Evolutionary conservation across 2,329 filamentous ascomycete species (phyloP).

Genomic region (Teratosphaeria epicoccoides): DNA sequence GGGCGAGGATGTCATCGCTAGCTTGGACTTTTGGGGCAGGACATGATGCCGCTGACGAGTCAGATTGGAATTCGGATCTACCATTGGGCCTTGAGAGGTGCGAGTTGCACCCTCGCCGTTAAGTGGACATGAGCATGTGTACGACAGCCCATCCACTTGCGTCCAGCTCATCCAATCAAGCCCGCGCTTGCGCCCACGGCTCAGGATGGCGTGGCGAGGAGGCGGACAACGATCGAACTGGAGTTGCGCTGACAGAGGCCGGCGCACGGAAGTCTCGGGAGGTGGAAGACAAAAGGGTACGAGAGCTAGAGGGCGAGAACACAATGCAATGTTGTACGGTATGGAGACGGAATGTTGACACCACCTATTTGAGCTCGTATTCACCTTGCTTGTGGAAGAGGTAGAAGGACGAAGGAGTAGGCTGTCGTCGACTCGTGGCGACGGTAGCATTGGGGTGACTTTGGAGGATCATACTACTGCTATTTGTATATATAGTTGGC

Average conservation of each 20-base stretch:
- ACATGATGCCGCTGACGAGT: slow-evolving; percentile 1
- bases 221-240: too few species aligned
- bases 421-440: background rate
- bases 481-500: background rate
- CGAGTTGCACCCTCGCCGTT: too few species aligned
- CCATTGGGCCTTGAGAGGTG: background rate
- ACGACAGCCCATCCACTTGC: too few species aligned
- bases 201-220: too few species aligned
- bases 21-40: slow-evolving; percentile 82
- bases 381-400: background rate
- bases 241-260: too few species aligned
- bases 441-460: background rate
- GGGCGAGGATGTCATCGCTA: slow-evolving; percentile 86
- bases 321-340: background rate
- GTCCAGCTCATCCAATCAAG: too few species aligned
- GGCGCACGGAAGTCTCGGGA: too few species aligned
- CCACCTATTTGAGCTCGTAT: too few species aligned
- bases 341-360: background rate
- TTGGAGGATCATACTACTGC: background rate
- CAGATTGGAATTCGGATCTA: background rate
- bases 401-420: background rate
- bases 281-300: too few species aligned
- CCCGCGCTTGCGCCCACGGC: too few species aligned
- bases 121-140: too few species aligned
- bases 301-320: background rate